Evolutionary conservation across 176 grass and related monocot species (phyloP).

Genomic region (Rhynchospora tenuis): DNA sequence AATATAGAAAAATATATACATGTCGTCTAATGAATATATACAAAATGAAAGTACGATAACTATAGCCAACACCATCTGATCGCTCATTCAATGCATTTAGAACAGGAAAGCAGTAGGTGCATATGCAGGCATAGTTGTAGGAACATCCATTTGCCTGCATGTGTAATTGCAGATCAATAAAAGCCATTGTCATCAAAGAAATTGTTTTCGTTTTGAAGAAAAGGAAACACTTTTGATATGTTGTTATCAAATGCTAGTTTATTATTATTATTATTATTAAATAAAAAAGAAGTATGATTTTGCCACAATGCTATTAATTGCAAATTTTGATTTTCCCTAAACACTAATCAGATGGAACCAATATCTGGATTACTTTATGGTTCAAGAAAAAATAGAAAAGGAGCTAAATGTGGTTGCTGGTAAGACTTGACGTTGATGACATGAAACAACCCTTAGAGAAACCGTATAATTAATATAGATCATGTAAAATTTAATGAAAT

Average conservation of each 20-base stretch:
- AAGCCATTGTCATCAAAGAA: neutral
- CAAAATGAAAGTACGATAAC: neutral
- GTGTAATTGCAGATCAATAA: neutral
- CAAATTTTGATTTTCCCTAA: neutral
- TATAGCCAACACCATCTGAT: neutral
- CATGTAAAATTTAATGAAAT: neutral
- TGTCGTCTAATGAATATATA: neutral
- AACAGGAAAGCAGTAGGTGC: conserved; percentile 29
- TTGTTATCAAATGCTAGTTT: neutral
- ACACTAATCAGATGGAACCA: neutral
- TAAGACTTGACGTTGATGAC: neutral
- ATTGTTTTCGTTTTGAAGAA: too few species aligned
- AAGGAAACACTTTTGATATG: neutral
- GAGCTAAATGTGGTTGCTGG: neutral
- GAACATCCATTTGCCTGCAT: conserved; percentile 16
- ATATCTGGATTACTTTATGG: neutral
- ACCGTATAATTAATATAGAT: neutral
- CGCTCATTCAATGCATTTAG: neutral
- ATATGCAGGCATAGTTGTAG: conserved; percentile 17
- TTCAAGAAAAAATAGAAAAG: neutral
- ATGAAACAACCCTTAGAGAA: neutral
- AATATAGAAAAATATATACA: neutral
- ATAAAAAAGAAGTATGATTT: neutral
- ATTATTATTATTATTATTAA: neutral
- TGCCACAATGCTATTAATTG: too few species aligned